Percentiles rank a stretch among this genome's conserved stretches.
Conservation (phyloP, 2,329 filamentous ascomycete genomes). For the Coniella lustricola region DNA sequence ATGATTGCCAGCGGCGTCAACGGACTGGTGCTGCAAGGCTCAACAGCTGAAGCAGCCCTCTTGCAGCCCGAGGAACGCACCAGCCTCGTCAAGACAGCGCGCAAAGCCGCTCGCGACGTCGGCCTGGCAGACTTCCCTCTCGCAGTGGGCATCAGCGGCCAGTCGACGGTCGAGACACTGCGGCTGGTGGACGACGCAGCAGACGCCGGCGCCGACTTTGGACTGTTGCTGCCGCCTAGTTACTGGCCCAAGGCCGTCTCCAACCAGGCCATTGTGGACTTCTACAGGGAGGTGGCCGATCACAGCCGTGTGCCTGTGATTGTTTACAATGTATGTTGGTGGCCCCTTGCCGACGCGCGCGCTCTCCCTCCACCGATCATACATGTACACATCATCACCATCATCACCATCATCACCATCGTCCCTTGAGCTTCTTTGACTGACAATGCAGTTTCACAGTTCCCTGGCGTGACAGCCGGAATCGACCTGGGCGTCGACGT, state of each 20-base stretch:
- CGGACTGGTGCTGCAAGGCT: constrained; percentile 39
- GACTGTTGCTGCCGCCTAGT: constrained; percentile 31
- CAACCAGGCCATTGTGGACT: constrained; percentile 27
- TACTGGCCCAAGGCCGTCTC: constrained; percentile 32
- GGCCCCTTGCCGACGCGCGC: too few relatives aligned
- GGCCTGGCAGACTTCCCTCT: constrained; percentile 29
- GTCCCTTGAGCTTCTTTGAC: neutral
- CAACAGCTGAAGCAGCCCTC: constrained; percentile 39
- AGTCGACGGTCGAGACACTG: constrained; percentile 29
- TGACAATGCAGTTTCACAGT: constrained; percentile 5
- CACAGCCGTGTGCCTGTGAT: constrained; percentile 23
- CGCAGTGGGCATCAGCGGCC: constrained; percentile 37
- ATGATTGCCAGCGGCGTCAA: constrained; percentile 37
- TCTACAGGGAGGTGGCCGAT: constrained; percentile 32
- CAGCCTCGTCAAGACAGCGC: constrained; percentile 28
- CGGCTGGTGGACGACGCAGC: constrained; percentile 30
- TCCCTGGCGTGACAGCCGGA: constrained; percentile 28
- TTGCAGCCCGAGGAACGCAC: constrained; percentile 33
- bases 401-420: too few relatives aligned
- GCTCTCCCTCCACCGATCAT: neutral
- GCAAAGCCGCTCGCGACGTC: neutral
- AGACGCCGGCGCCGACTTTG: constrained; percentile 31
- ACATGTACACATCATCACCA: neutral
- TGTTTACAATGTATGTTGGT: constrained; percentile 24
- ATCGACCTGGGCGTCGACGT: constrained; percentile 24